Percentiles rank a stretch among this genome's conserved stretches.
Conservation (phyloP, 2,329 filamentous ascomycete genomes). For the Diplocarpon rosae region DNA sequence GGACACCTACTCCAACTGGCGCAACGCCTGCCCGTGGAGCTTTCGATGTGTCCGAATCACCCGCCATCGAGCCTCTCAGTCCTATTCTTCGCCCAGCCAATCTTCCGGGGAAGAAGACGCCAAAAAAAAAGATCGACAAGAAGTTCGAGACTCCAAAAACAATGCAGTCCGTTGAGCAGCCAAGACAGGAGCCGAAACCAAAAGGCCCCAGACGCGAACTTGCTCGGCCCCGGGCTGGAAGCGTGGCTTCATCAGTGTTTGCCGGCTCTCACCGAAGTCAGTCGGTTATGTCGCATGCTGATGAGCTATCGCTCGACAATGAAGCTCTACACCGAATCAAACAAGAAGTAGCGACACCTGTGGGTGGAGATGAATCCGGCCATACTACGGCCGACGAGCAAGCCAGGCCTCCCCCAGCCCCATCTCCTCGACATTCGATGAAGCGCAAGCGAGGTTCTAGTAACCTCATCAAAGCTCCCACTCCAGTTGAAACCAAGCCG, state of each 20-base stretch:
- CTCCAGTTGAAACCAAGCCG: constrained; percentile 28
- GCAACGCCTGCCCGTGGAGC: constrained; percentile 42
- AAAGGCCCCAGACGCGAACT: constrained; percentile 10
- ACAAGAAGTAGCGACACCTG: constrained; percentile 47
- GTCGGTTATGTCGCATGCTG: constrained; percentile 36
- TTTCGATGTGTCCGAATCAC: constrained; percentile 31
- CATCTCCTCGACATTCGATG: constrained; percentile 30
- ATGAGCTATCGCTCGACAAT: constrained; percentile 38
- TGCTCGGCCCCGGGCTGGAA: constrained; percentile 19
- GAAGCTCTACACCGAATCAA: constrained; percentile 38
- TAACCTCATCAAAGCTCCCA: not conserved
- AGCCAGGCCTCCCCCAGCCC: constrained; percentile 5
- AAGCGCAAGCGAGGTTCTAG: constrained; percentile 45
- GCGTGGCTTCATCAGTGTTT: constrained; percentile 22
- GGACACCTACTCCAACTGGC: constrained; percentile 45
- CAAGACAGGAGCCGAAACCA: constrained; percentile 4
- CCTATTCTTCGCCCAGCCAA: constrained; percentile 35
- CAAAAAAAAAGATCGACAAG: constrained; percentile 15
- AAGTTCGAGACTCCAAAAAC: constrained; percentile 2
- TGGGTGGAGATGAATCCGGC: constrained; percentile 41
- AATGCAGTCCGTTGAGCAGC: constrained; percentile 1
- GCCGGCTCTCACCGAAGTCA: constrained; percentile 33
- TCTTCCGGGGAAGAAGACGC: constrained; percentile 23
- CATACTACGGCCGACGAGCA: constrained; percentile 45
- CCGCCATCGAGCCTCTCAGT: constrained; percentile 48